Evolutionary conservation across 2,329 filamentous ascomycete genomes (phyloP).

Genomic region (Arthrocladium fulminans): DNA sequence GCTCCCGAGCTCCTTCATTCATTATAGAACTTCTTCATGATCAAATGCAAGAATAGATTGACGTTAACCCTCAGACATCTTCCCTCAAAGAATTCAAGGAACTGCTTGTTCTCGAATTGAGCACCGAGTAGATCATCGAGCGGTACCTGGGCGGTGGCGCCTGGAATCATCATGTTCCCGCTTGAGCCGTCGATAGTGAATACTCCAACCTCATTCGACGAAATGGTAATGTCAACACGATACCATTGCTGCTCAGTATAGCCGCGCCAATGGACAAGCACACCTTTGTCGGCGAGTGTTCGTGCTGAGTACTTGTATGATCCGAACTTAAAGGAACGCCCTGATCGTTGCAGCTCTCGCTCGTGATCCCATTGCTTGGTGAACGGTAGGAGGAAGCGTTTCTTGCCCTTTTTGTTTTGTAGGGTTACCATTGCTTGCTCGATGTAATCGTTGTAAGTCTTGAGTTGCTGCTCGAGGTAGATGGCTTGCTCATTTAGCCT

Average conservation of each 20-base stretch:
- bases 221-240: conserved; percentile 87
- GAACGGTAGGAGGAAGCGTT: conserved; percentile 88
- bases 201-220: conserved; percentile 84
- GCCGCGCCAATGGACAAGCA: conserved; percentile 83
- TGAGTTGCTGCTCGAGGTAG: conserved; percentile 89
- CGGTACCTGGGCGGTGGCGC: conserved; percentile 76
- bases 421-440: conserved; percentile 96
- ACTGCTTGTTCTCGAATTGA: conserved; percentile 94
- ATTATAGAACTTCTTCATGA: conserved; percentile 97
- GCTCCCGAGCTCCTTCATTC: conserved; percentile 25
- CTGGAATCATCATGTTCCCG: conserved; percentile 91
- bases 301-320: conserved; percentile 95
- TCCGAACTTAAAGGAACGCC: conserved; percentile 92
- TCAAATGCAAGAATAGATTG: conserved; percentile 87
- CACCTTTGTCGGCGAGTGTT: conserved; percentile 82
- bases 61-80: conserved; percentile 81
- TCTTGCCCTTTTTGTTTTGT: conserved; percentile 94
- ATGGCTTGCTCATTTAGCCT: conserved; percentile 57
- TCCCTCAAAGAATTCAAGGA: conserved; percentile 87
- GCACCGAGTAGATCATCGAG: conserved; percentile 92
- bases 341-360: conserved; percentile 82
- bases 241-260: conserved; percentile 78
- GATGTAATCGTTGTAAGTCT: conserved; percentile 98
- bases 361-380: conserved; percentile 99
- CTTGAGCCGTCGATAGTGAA: conserved; percentile 87